Conservation (phyloP, 441 rosid genomes). For the Erodium trifolium region DNA sequence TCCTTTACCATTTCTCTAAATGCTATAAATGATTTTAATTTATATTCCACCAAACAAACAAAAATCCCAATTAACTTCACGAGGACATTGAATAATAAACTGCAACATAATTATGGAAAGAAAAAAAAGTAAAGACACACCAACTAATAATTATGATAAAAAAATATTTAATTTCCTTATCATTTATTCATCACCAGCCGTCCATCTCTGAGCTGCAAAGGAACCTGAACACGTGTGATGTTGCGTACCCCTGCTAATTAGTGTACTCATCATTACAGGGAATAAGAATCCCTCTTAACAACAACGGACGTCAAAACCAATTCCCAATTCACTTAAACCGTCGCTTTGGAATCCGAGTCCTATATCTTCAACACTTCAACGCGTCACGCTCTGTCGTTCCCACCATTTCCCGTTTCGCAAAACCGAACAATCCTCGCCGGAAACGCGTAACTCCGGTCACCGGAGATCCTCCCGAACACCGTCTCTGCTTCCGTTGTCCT, state of each 20-base stretch:
- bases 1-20: no score
- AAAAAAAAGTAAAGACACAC: not conserved
- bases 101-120: not conserved
- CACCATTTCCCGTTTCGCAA: no score
- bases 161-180: not conserved
- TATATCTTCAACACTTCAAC: not conserved
- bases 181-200: not conserved
- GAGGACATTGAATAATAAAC: not conserved
- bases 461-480: not conserved
- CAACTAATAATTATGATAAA: not conserved
- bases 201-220: not conserved
- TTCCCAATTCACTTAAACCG: not conserved
- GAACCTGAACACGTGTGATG: not conserved
- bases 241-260: not conserved
- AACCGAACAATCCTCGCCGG: constrained; percentile 3
- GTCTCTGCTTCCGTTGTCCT: no score
- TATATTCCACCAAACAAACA: not conserved
- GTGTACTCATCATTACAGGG: not conserved
- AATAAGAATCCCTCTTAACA: not conserved
- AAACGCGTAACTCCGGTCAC: not conserved
- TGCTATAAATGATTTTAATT: not conserved
- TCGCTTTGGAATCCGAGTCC: not conserved
- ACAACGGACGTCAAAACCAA: not conserved
- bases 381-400: not conserved
- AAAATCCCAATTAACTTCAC: not conserved